phyloP scores from a whole-genome alignment of 1,284 basidiomycete species.

The Naganishia cerealis region DNA sequence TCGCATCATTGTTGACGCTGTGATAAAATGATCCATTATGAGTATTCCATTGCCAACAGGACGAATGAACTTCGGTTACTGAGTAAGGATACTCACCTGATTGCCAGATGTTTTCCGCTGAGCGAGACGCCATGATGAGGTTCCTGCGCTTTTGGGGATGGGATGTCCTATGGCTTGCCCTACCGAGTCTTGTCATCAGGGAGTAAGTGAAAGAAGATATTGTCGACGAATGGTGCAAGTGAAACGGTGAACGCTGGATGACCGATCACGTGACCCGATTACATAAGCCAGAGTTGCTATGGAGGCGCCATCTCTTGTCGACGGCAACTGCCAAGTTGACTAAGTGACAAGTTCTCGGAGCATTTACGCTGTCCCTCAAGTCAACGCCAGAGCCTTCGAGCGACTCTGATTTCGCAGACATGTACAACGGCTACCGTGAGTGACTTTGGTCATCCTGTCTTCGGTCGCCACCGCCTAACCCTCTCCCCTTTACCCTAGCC shows the following conservation, averaged over 20 bases:
- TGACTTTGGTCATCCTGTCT: background rate
- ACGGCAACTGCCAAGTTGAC: no score
- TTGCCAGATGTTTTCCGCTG: slow-evolving; percentile 23
- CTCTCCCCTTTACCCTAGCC: background rate
- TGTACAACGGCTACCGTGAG: slow-evolving; percentile 39
- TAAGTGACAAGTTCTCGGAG: no score
- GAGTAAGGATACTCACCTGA: slow-evolving; percentile 3
- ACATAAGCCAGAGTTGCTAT: no score
- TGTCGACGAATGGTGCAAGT: no score
- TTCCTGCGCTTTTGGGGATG: background rate
- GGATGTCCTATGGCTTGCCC: background rate
- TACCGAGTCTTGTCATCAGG: background rate
- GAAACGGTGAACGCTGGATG: no score
- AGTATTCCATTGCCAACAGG: background rate
- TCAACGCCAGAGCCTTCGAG: no score
- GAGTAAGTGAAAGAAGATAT: no score
- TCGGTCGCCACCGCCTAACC: background rate
- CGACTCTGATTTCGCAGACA: slow-evolving; percentile 7
- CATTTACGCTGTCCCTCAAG: no score
- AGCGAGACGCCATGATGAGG: slow-evolving; percentile 20
- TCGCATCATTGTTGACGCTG: slow-evolving; percentile 5
- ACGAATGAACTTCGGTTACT: background rate
- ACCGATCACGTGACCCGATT: no score
- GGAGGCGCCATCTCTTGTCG: no score
- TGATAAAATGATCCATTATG: background rate